phyloP scores from a whole-genome alignment of 139 green algal species.

The Cymbomonas tetramitiformis region DNA sequence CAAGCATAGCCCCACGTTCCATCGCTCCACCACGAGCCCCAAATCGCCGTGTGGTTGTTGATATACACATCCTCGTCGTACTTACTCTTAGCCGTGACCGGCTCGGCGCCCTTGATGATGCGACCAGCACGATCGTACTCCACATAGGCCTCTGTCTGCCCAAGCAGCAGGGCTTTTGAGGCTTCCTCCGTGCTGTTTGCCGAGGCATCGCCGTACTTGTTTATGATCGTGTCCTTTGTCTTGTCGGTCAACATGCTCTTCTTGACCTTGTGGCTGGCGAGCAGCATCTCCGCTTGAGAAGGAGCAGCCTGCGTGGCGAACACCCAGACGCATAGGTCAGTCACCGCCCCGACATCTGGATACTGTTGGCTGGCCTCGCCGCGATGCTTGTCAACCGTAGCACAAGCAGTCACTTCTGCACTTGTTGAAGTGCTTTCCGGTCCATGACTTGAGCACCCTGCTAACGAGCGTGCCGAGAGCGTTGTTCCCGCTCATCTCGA shows the following conservation, averaged over 20 bases:
- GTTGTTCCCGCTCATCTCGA: too few species aligned
- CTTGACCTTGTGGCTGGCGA: conserved; percentile 76
- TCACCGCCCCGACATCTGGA: too few species aligned
- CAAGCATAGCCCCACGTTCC: conserved; percentile 87
- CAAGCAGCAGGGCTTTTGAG: conserved; percentile 45
- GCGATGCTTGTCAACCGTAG: too few species aligned
- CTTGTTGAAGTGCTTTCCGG: too few species aligned
- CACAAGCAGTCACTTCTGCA: too few species aligned
- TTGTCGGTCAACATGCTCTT: conserved; percentile 57
- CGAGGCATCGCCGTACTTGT: conserved; percentile 72
- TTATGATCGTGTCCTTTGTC: conserved; percentile 50
- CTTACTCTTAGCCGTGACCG: conserved; percentile 29
- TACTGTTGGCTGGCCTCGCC: too few species aligned
- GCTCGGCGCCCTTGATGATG: conserved; percentile 27
- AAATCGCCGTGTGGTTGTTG: conserved; percentile 89
- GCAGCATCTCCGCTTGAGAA: conserved; percentile 73
- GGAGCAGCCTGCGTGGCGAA: conserved; percentile 73
- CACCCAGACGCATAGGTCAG: too few species aligned
- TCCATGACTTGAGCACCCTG: too few species aligned
- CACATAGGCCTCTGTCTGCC: conserved; percentile 77
- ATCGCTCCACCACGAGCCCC: conserved; percentile 80
- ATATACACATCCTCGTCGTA: conserved; percentile 92
- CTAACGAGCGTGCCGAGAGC: too few species aligned
- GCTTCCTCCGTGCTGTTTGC: conserved; percentile 34
- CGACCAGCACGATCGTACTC: conserved; percentile 79